Base-by-base conservation (phyloP, 1,284 basidiomycete genomes). In the Apiotrichum veenhuisii region DNA sequence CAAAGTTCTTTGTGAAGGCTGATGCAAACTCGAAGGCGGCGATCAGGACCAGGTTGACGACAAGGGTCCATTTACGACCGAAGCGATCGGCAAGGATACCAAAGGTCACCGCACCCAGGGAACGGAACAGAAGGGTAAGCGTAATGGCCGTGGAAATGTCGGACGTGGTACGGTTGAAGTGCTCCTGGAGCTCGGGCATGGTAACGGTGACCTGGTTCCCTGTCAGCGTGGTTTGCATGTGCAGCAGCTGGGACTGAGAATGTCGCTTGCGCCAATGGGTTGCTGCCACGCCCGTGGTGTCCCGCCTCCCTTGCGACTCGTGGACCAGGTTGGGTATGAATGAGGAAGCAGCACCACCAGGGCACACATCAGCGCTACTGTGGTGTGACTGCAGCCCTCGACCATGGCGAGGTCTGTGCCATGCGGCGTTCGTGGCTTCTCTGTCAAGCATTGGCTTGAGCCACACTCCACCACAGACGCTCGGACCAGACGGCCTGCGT, bases 51-150 rank as follows among this genome's bases (percentile, higher is more conserved):
- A 92, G 59, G 73, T 95, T 96, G 67, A 72, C 67, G 43, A 94
- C 85, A 3, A 97, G 80, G 1, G 92, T 92, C 90, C 91, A 98
- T 80, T 93, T 94, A 38, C 53, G 57, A 20, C 56, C 56, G 33
- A 83, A 95, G 15, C 93, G 83, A 73, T 93, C 91, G 25, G 88
- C 88, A 25, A 87, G 68, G 50, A 90, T 54, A 50, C 80, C 82
- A 62, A 96, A 95, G 63, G 93, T 78, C 58, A 91, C 84, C 33
- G 93, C 93, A 23, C 94, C 95, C 36, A 84, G 78, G 2, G 90
- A 89, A 52, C 95, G 86, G 81, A 98, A 91, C 33, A 98, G 84
- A 1, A 98, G 82, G 0, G 94, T 97, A 47, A 98, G 82, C 8
- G 94, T 98, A 72, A 98, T 95, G 11, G 91, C 84, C 20, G 85